Base-by-base conservation (phyloP, 1,139 yeast species). In the Spencermartinsiella ligniputridi region DNA sequence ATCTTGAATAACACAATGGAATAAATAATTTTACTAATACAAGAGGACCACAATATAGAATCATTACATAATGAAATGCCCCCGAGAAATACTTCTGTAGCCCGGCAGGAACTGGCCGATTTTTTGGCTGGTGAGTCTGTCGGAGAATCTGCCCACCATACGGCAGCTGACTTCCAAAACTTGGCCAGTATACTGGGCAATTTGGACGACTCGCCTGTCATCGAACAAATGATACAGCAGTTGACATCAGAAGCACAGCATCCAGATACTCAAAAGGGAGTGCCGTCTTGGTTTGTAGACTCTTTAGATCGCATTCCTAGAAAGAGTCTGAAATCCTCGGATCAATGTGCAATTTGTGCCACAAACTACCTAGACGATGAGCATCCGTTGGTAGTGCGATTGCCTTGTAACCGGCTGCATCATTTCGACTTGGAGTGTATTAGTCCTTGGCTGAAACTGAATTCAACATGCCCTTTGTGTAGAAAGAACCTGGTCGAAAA, bases 391-490 rank as follows among this genome's bases (percentile, higher is more conserved):
- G 79, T 90, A 11, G 96, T 88, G 15, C 69, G 75, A 54, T 70
- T 90, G 29, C 96, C 96, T 0, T 92, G 97, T 60, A 74, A 75
- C 39, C 61, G 68, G 3, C 76, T 72, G 39, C 97, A 90, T 63
- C 73, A 74, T 33, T 90, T 86, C 64, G 97, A 90, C 60, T 69
- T 89, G 54, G 97, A 90, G 55, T 90, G 97, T 62, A 80, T 90
- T 35, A 84, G 84, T 0, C 94, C 96, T 0, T 90, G 97, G 97
- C 69, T 90, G 42, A 78, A 79, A 52, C 70, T 81, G 48, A 83
- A 86, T 57, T 72, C 82, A 1, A 88, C 95, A 0, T 90, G 97
- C 60, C 97, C 97, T 0, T 66, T 90, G 59, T 61, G 46, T 35
- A n/a, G 38, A 13, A 35, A 37, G 33, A 24, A 37, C 20, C 20